These are phyloP conservation scores for Dioszegia hungarica DNA, from an alignment of 768 basidiomycete species.

Conservation along the genomic window DNA sequence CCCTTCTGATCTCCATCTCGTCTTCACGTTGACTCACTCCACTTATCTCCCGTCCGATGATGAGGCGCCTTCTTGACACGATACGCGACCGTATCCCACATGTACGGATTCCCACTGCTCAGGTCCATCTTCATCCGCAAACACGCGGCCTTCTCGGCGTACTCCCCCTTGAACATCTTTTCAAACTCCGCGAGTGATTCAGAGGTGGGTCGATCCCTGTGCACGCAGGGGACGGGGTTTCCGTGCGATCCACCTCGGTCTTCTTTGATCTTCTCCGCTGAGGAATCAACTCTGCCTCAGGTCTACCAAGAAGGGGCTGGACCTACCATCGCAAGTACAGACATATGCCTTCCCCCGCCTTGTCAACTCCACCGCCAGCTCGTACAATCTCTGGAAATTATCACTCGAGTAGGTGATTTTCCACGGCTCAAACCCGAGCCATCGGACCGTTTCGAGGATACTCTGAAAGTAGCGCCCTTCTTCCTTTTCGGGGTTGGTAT, in stretches of 20 bases:
- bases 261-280: constrained; percentile 87
- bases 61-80: constrained; percentile 85
- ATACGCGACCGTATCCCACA: constrained; percentile 99
- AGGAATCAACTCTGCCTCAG: neutral
- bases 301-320: neutral
- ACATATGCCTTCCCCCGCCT: constrained; percentile 89
- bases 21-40: constrained; percentile 55
- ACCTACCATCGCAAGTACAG: constrained; percentile 89
- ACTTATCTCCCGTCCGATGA: constrained; percentile 85
- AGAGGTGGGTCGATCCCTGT: constrained; percentile 74
- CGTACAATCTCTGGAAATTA: constrained; percentile 82
- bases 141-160: constrained; percentile 84
- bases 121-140: constrained; percentile 97
- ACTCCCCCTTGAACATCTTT: constrained; percentile 84
- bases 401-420: constrained; percentile 99
- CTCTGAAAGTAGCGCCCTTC: constrained; percentile 94
- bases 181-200: constrained; percentile 86
- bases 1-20: neutral
- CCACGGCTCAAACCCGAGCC: constrained; percentile 98
- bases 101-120: constrained; percentile 86
- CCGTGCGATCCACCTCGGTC: constrained; percentile 79
- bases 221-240: constrained; percentile 74
- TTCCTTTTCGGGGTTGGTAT: constrained; percentile 98
- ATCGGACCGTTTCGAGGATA: constrained; percentile 88
- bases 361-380: constrained; percentile 80